These are phyloP conservation scores for Saccharomycopsis lassenensis DNA, from an alignment of 805 yeast genomes.

Conservation along the genomic window DNA sequence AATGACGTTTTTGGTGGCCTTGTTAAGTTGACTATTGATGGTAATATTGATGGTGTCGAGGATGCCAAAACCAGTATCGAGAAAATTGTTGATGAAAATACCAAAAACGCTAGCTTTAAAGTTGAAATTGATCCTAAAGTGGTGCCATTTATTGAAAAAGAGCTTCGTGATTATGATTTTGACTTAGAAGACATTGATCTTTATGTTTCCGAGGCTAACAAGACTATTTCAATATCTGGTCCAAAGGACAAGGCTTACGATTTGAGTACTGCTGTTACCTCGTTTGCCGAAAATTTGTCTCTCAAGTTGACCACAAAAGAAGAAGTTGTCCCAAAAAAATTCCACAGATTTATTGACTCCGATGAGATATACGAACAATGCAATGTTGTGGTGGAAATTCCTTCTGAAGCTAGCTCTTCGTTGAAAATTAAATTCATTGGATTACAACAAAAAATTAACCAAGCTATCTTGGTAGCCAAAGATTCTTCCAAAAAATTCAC, in stretches of 20 bases:
- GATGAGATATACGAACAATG: constrained; percentile 40
- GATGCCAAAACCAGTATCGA: constrained; percentile 61
- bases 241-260: constrained; percentile 52
- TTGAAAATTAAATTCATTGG: constrained; percentile 53
- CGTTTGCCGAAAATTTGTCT: constrained; percentile 30
- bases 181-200: constrained; percentile 20
- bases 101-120: constrained; percentile 43
- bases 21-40: constrained; percentile 58
- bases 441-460: constrained; percentile 41
- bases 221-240: constrained; percentile 51
- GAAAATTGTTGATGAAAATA: constrained; percentile 65
- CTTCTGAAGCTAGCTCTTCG: constrained; percentile 32
- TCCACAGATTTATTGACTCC: constrained; percentile 60
- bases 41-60: constrained; percentile 75
- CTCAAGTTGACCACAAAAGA: constrained; percentile 38
- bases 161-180: constrained; percentile 17
- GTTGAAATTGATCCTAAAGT: constrained; percentile 33
- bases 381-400: constrained; percentile 47
- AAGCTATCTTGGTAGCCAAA: constrained; percentile 56
- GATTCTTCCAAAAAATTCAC: constrained; percentile 45
- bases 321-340: constrained; percentile 52
- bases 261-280: constrained; percentile 42
- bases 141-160: constrained; percentile 24
- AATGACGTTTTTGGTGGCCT: constrained; percentile 48
- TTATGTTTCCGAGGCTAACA: constrained; percentile 27